phyloP scores from a whole-genome alignment of 495 filamentous ascomycete genomes.

The Friedmanniomyces simplex region DNA sequence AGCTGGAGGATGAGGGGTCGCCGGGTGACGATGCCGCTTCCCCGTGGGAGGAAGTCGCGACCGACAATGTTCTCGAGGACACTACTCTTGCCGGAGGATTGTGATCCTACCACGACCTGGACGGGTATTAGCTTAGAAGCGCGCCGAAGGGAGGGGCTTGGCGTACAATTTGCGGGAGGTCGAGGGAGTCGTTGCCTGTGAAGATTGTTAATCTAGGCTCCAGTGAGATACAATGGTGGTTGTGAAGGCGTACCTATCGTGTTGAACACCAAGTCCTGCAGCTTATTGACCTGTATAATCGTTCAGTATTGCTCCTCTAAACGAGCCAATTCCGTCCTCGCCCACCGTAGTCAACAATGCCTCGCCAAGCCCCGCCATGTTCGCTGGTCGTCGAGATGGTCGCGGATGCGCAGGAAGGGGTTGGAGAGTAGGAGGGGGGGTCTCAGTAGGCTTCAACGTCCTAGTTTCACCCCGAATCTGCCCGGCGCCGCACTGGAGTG shows the following conservation, averaged over 20 bases:
- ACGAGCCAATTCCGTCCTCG: not conserved
- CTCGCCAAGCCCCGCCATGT: constrained; percentile 70
- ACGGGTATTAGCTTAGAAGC: constrained; percentile 3
- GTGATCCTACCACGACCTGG: constrained; percentile 95
- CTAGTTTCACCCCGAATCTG: too few relatives aligned
- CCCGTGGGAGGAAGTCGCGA: constrained; percentile 90
- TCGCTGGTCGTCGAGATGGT: not conserved
- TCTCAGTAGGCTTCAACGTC: too few relatives aligned
- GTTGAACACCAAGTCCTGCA: constrained; percentile 98
- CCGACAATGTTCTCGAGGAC: constrained; percentile 99
- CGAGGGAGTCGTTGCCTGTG: constrained; percentile 83
- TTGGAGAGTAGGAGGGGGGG: too few relatives aligned
- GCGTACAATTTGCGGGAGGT: constrained; percentile 94
- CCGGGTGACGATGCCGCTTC: constrained; percentile 91
- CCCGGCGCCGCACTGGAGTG: too few relatives aligned
- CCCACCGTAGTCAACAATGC: constrained; percentile 63
- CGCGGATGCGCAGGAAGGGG: not conserved
- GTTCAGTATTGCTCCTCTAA: not conserved
- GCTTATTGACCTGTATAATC: constrained; percentile 60
- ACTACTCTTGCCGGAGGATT: constrained; percentile 98
- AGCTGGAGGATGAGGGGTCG: constrained; percentile 92
- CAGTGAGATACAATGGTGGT: not conserved
- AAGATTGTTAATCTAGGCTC: not conserved
- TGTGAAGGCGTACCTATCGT: constrained; percentile 49
- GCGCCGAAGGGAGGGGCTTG: constrained; percentile 7